phyloP scores from a whole-genome alignment of 306 rosid species.

The Argentina anserina region DNA sequence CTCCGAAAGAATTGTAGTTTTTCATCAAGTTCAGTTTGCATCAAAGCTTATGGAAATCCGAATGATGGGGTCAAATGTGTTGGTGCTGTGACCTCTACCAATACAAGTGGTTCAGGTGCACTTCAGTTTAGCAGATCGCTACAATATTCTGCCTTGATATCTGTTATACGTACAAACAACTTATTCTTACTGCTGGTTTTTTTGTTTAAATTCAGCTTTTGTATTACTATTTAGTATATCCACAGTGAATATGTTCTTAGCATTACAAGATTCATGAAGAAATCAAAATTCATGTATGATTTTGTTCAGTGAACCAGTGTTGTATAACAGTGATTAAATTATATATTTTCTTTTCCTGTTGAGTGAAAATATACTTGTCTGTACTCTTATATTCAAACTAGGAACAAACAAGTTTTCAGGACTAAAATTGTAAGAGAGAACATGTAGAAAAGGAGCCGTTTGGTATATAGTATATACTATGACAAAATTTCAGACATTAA shows the following conservation, averaged over 20 bases:
- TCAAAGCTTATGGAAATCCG: conserved; percentile 22
- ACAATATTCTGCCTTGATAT: conserved; percentile 21
- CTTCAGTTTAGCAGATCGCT: conserved; percentile 3
- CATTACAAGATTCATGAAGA: conserved; percentile 23
- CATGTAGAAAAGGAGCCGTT: not conserved
- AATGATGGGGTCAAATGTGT: conserved; percentile 18
- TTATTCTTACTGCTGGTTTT: conserved; percentile 15
- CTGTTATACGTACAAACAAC: conserved; percentile 10
- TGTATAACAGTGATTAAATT: not conserved
- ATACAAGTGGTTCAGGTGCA: conserved; percentile 20
- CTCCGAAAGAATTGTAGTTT: conserved; percentile 13
- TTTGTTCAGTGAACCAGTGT: conserved; percentile 10
- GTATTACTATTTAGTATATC: conserved; percentile 20
- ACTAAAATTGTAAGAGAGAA: not conserved
- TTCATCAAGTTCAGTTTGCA: conserved; percentile 14
- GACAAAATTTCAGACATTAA: conserved; percentile 8
- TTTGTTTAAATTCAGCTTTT: conserved; percentile 24
- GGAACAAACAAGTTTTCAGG: not conserved
- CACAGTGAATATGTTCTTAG: conserved; percentile 27
- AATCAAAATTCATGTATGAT: conserved; percentile 17
- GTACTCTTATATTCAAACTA: not conserved
- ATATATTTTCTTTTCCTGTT: not conserved
- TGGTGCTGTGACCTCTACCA: conserved; percentile 22
- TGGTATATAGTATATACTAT: not conserved
- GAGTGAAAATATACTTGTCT: not conserved